phyloP scores from a whole-genome alignment of 2,329 filamentous ascomycete species.

The Diaporthe amygdali region DNA sequence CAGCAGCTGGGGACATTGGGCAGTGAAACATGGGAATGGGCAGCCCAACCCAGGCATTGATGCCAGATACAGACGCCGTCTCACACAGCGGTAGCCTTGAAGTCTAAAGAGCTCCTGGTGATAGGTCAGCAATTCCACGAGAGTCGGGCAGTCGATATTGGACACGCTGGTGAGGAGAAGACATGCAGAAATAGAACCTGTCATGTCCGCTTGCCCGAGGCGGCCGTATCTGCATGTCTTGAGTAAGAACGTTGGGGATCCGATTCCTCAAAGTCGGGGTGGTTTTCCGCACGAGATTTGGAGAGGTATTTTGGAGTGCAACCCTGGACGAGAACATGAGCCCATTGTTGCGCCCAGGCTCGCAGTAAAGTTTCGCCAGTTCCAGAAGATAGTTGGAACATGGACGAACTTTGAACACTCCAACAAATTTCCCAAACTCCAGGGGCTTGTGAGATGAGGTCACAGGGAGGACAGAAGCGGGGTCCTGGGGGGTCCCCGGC shows the following conservation, averaged over 20 bases:
- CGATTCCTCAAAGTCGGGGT: background rate
- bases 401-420: background rate
- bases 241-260: background rate
- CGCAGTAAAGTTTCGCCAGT: slow-evolving; percentile 9
- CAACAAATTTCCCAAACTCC: background rate
- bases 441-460: background rate
- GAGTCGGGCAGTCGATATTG: slow-evolving; percentile 1
- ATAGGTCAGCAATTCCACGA: slow-evolving; percentile 14
- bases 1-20: slow-evolving; percentile 25
- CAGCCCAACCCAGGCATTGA: slow-evolving; percentile 28
- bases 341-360: background rate
- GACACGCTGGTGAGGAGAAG: background rate
- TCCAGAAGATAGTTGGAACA: background rate
- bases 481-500: background rate
- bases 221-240: background rate
- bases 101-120: slow-evolving; percentile 10
- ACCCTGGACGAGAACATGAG: background rate
- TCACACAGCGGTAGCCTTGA: slow-evolving; percentile 16
- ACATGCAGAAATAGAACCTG: background rate
- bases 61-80: slow-evolving; percentile 26
- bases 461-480: background rate
- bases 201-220: background rate
- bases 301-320: background rate
- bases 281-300: background rate
- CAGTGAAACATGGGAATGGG: slow-evolving; percentile 24